Percentiles rank a stretch among this genome's conserved stretches.
Conservation (phyloP, 2,329 filamentous ascomycete species). For the Trichothecium roseum region DNA sequence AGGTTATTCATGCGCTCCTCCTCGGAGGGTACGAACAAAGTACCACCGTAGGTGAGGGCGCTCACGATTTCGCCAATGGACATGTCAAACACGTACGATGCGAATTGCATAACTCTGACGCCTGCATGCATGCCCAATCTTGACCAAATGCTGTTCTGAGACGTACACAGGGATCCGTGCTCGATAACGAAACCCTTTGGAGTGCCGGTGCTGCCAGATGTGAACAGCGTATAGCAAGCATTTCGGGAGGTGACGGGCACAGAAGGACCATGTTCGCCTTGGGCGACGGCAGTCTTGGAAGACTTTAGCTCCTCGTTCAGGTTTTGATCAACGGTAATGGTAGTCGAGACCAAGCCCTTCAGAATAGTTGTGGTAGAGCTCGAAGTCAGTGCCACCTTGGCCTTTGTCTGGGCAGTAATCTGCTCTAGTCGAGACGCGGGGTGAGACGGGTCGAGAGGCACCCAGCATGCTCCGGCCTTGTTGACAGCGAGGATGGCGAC, state of each 20-base stretch:
- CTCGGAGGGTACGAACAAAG: conserved; percentile 2
- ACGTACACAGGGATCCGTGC: conserved; percentile 1
- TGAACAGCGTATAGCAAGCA: conserved; percentile 6
- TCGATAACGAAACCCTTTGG: conserved; percentile 7
- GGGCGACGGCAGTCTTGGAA: neutral
- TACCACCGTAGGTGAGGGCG: neutral
- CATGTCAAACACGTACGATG: conserved; percentile 3
- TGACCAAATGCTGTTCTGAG: neutral
- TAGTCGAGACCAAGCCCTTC: conserved; percentile 14
- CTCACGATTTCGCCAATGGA: conserved; percentile 1
- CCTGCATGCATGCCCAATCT: no score
- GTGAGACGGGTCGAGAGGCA: conserved; percentile 5
- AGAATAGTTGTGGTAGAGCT: conserved; percentile 16
- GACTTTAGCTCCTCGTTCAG: neutral
- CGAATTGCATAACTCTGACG: neutral
- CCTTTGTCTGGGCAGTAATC: conserved; percentile 1
- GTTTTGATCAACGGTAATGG: no score
- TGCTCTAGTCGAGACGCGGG: conserved; percentile 7
- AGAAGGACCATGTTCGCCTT: neutral
- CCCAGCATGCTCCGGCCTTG: conserved; percentile 4
- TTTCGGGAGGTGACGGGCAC: conserved; percentile 2
- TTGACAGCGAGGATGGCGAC: conserved; percentile 5
- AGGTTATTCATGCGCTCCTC: neutral
- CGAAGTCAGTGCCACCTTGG: neutral
- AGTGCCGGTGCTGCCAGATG: conserved; percentile 4